These are phyloP conservation scores for Coemansia reversa DNA, from an alignment of 192 early-diverging fungal genomes.

Conservation along the genomic window DNA sequence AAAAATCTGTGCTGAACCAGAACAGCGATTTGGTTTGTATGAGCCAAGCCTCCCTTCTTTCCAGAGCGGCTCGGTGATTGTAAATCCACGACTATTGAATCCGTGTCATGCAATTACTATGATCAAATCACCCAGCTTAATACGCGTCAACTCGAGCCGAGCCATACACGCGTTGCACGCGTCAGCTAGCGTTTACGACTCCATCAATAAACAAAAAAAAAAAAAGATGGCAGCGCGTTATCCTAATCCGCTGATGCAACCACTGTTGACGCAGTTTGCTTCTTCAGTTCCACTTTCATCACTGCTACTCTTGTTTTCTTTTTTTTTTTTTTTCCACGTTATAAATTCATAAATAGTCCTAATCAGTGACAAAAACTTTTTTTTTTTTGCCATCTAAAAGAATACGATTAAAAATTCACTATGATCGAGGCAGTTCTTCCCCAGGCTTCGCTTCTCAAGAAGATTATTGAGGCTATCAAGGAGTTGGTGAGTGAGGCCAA, in stretches of 20 bases:
- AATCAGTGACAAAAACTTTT: background rate
- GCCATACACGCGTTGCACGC: slow-evolving; percentile 5
- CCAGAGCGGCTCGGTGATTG: too few species aligned
- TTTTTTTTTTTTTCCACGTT: background rate
- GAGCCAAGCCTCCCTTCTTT: background rate
- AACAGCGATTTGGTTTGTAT: background rate
- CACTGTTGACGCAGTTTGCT: background rate
- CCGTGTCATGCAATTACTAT: background rate
- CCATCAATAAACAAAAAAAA: background rate
- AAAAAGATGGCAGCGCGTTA: background rate
- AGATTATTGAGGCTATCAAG: slow-evolving; percentile 95
- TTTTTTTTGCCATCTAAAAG: background rate
- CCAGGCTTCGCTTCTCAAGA: slow-evolving; percentile 87
- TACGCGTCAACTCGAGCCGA: slow-evolving; percentile 8
- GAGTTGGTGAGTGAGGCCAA: slow-evolving; percentile 96
- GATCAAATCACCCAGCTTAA: background rate
- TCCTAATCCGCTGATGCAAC: background rate
- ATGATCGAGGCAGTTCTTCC: slow-evolving; percentile 93
- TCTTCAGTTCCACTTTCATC: background rate
- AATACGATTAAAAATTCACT: slow-evolving; percentile 5
- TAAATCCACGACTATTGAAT: background rate
- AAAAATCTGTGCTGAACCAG: background rate
- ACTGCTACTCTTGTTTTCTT: background rate
- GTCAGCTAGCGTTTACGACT: background rate
- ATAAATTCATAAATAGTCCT: background rate